A percentile compares a stretch with the other conserved stretches of the same genome.
Conservation (phyloP, 306 rosid genomes). For the Pueraria montana region DNA sequence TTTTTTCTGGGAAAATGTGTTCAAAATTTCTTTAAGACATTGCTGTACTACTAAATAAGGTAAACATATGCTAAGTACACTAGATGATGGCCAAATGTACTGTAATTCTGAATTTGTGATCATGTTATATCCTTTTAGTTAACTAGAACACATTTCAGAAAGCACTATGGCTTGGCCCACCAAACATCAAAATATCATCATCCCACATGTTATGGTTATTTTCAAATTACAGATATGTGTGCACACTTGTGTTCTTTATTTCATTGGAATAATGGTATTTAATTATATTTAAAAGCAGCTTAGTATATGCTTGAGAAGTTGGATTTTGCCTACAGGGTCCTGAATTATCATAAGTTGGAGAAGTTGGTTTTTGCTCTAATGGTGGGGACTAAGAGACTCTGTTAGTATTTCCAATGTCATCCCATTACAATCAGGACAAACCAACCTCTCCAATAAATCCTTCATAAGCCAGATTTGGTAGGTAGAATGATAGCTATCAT, state of each 20-base stretch:
- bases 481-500: too few species aligned
- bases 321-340: too few species aligned
- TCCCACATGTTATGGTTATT: background rate
- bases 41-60: constrained; percentile 1
- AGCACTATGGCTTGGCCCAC: background rate
- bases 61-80: background rate
- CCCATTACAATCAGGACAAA: too few species aligned
- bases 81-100: background rate
- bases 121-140: background rate
- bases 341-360: background rate
- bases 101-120: background rate
- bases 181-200: background rate
- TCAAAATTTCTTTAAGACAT: constrained; percentile 3
- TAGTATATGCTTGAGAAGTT: too few species aligned
- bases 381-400: background rate
- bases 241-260: background rate
- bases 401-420: too few species aligned
- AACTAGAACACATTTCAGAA: background rate
- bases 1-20: background rate
- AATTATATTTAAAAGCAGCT: too few species aligned
- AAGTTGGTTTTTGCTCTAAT: background rate
- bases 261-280: background rate
- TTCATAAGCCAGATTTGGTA: too few species aligned
- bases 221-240: background rate
- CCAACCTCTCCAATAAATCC: too few species aligned